Evolutionary conservation across 192 early-diverging fungal species (phyloP), one percentile per base, ranked within the genome.

Genomic region (Coemansia sp.): DNA sequence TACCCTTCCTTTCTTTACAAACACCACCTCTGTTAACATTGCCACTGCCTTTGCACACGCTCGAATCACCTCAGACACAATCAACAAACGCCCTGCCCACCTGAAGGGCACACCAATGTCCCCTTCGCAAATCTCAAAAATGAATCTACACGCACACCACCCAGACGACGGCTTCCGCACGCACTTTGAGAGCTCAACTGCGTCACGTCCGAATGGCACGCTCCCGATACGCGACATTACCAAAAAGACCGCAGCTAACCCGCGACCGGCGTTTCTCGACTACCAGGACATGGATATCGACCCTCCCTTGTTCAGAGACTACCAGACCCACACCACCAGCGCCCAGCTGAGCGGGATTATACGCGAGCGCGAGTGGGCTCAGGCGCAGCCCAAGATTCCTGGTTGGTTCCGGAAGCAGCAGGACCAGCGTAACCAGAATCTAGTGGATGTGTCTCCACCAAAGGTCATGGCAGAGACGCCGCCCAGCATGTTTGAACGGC

Each of bases 21-120:
- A 82, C 66, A 71, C 68, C 56, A 83, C 80, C 36, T 83, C 80
- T 11, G 80, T 83, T 32, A 83, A 83, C 65, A 83, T 83, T 61
- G 80, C 80, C 65, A 78, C 80, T 5, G 80, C 80, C n/a, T 83
- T 83, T 69, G 76, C 75, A 6, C 80, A 72, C 66, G 80, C 80
- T 0, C 66, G 65, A 62, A 78, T 83, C 39, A 83, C 76, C 22
- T 63, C 80, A 9, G 76, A 78, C 59, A 83, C 80, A 41, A 78
- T 83, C 22, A 71, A 57, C 51, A 72, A 46, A 52, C 71, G 79
- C 8, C 74, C 79, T 9, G 64, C 66, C 16, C 74, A 82, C 55
- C 65, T 82, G 68, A 73, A 76, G 74, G 74, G 75, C 63, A 62
- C 71, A 18, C 74, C 79, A 43, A 73, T 82, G 67, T 82, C 79